These are phyloP conservation scores for Rhynchosporium agropyri DNA, from an alignment of 2,329 filamentous ascomycete species.

Conservation along the genomic window DNA sequence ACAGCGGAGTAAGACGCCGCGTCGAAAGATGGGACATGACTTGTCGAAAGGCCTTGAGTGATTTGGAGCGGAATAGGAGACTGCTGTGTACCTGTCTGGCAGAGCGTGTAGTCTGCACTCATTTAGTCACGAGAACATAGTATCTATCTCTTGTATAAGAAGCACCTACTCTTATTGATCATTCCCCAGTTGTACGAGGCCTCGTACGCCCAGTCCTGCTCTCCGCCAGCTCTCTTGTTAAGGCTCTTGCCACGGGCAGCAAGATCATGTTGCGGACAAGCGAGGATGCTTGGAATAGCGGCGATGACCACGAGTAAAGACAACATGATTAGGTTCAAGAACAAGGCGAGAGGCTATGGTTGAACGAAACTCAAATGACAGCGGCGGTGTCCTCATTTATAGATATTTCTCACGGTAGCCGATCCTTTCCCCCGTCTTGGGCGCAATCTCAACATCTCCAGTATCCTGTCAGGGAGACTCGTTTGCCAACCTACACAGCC, in stretches of 20 bases:
- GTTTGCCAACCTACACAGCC: background rate
- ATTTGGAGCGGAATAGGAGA: slow-evolving; percentile 51
- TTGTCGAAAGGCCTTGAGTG: slow-evolving; percentile 45
- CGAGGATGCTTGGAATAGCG: slow-evolving; percentile 8
- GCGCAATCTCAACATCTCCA: background rate
- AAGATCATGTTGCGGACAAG: slow-evolving; percentile 19
- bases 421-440: slow-evolving; percentile 5
- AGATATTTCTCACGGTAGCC: background rate
- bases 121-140: background rate
- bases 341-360: background rate
- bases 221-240: slow-evolving; percentile 16
- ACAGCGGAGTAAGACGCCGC: slow-evolving; percentile 42
- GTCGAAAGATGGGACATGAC: slow-evolving; percentile 48
- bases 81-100: slow-evolving; percentile 54
- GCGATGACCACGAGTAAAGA: slow-evolving; percentile 7
- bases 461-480: background rate
- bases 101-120: slow-evolving; percentile 46
- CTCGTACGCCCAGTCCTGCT: slow-evolving; percentile 43
- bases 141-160: background rate
- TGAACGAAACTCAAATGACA: background rate
- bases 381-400: slow-evolving; percentile 6
- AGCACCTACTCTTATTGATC: slow-evolving; percentile 39
- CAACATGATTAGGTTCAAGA: slow-evolving; percentile 7
- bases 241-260: background rate
- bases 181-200: slow-evolving; percentile 48